These are phyloP conservation scores for Poteriospumella lacustris DNA, from an alignment of 108 stramenopile species.

Conservation along the genomic window DNA sequence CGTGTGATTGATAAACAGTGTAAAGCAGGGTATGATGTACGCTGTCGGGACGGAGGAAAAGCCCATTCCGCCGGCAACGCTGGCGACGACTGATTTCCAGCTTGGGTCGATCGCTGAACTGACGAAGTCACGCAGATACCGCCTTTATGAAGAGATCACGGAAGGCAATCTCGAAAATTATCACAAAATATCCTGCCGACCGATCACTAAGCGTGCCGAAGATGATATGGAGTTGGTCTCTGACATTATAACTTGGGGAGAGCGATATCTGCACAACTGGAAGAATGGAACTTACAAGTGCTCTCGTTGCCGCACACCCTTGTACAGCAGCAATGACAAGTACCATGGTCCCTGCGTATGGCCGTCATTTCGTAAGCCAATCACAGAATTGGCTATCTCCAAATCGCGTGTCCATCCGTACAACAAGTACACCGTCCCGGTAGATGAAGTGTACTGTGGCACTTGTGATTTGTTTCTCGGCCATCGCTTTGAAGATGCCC, in stretches of 20 bases:
- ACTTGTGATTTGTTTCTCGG: slow-evolving; percentile 38
- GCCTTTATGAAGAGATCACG: not conserved
- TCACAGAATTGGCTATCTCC: not conserved
- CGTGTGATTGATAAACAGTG: no score
- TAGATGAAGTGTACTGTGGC: slow-evolving; percentile 35
- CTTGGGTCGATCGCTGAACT: not conserved
- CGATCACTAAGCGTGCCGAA: slow-evolving; percentile 34
- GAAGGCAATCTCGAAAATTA: slow-evolving; percentile 17
- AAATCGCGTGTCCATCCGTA: slow-evolving; percentile 4
- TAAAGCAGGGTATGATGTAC: no score
- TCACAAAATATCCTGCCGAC: slow-evolving; percentile 21
- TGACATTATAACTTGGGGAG: slow-evolving; percentile 32
- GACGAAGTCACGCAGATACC: not conserved
- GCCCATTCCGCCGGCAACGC: not conserved
- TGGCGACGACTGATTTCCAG: not conserved
- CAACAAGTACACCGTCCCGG: slow-evolving; percentile 29
- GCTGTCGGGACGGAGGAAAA: no score
- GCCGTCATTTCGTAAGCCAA: slow-evolving; percentile 31
- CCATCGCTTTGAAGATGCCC: slow-evolving; percentile 37
- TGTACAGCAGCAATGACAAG: slow-evolving; percentile 33
- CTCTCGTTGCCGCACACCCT: slow-evolving; percentile 20
- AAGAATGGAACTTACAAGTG: slow-evolving; percentile 26
- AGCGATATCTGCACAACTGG: slow-evolving; percentile 17
- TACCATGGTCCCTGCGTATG: slow-evolving; percentile 37
- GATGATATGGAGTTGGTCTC: slow-evolving; percentile 41